Evolutionary conservation across 2,329 filamentous ascomycete species (phyloP).

Genomic region (Dactylellina parvicollis): DNA sequence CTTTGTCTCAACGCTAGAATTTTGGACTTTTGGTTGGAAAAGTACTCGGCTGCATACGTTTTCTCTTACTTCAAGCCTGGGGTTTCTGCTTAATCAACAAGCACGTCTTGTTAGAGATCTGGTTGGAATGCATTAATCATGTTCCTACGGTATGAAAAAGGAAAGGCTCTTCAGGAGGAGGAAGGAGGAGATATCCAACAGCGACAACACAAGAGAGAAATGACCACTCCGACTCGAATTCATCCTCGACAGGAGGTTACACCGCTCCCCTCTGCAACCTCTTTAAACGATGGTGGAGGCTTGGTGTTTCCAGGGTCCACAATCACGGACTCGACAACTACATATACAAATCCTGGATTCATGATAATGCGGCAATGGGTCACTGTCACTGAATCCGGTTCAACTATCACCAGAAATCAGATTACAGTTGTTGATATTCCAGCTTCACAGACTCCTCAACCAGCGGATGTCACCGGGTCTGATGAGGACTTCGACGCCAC

Average conservation of each 20-base stretch:
- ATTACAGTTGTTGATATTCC: slow-evolving; percentile 35
- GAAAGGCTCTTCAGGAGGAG: slow-evolving; percentile 1
- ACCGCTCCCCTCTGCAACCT: background rate
- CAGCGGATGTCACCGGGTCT: background rate
- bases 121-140: slow-evolving; percentile 36
- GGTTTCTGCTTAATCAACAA: slow-evolving; percentile 1
- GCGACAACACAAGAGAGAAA: slow-evolving; percentile 36
- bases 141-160: slow-evolving; percentile 38
- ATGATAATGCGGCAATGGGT: slow-evolving; percentile 37
- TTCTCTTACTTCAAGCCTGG: background rate
- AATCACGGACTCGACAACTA: slow-evolving; percentile 36
- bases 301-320: slow-evolving; percentile 26
- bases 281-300: slow-evolving; percentile 4
- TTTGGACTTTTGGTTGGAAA: slow-evolving; percentile 1
- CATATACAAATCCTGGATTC: slow-evolving; percentile 50
- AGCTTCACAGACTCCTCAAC: slow-evolving; percentile 20
- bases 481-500: slow-evolving; percentile 6
- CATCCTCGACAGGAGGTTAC: slow-evolving; percentile 31
- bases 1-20: slow-evolving; percentile 14
- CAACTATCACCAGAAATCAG: slow-evolving; percentile 28
- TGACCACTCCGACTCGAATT: background rate
- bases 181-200: slow-evolving; percentile 37
- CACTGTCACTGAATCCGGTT: slow-evolving; percentile 34
- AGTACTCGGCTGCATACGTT: slow-evolving; percentile 18
- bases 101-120: slow-evolving; percentile 4